Evolutionary conservation across 345 rosid species (phyloP).

Genomic region (Euphorbia peplus): DNA sequence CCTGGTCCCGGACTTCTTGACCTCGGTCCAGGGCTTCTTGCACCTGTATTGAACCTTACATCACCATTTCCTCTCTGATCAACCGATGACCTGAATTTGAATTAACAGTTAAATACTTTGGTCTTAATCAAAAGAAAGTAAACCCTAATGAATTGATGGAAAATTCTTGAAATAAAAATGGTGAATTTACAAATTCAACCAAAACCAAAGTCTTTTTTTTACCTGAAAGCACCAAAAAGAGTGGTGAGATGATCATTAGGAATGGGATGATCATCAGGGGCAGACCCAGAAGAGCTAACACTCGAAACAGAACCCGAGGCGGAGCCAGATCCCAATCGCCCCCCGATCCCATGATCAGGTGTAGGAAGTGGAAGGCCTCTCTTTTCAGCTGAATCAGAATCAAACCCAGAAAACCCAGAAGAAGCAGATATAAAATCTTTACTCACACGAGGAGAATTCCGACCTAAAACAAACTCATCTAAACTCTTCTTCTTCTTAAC

Average conservation of each 20-base stretch:
- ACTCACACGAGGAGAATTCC: conserved; percentile 49
- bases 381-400: conserved; percentile 60
- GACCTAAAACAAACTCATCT: conserved; percentile 33
- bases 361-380: conserved; percentile 72
- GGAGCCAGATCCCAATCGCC: no score
- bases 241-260: conserved; percentile 29
- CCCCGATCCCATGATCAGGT: no score
- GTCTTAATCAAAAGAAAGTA: background rate
- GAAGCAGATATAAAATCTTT: conserved; percentile 43
- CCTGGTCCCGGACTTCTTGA: conserved; percentile 28
- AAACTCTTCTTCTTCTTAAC: conserved; percentile 18
- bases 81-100: conserved; percentile 25
- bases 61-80: conserved; percentile 50
- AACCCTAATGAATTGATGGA: background rate
- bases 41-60: conserved; percentile 30
- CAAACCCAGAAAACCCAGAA: conserved; percentile 66
- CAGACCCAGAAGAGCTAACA: conserved; percentile 84
- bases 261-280: conserved; percentile 54
- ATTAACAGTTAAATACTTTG: background rate
- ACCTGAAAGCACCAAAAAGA: conserved; percentile 40
- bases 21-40: conserved; percentile 53
- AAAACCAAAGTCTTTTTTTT: background rate
- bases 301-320: no score
- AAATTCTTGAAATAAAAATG: background rate
- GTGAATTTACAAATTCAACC: conserved; percentile 4